Evolutionary conservation across 495 filamentous ascomycete genomes (phyloP).

Genomic region (Bryoglossum gracile): DNA sequence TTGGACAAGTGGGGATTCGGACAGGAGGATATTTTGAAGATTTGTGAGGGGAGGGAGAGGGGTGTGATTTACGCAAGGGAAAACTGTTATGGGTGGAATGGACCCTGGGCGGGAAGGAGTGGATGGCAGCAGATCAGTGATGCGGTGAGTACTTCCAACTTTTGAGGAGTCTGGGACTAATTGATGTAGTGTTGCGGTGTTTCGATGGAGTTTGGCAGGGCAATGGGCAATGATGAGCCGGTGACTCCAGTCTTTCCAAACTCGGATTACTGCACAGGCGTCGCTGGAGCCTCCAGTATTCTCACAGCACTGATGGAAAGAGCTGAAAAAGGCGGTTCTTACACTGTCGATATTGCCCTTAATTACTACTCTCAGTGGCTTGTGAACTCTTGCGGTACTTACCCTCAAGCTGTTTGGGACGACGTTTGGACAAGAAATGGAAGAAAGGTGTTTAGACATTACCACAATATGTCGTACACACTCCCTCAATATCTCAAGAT

Average conservation of each 20-base stretch:
- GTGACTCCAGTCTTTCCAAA: conserved; percentile 31
- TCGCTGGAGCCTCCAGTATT: conserved; percentile 17
- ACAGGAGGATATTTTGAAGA: conserved; percentile 37
- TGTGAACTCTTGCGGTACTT: conserved; percentile 4
- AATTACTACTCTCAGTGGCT: conserved; percentile 12
- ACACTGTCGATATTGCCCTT: conserved; percentile 9
- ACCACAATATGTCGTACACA: conserved; percentile 4
- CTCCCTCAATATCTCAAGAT: not conserved
- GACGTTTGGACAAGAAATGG: conserved; percentile 4
- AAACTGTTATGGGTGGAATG: conserved; percentile 59
- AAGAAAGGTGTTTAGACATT: conserved; percentile 2
- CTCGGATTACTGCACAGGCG: conserved; percentile 28
- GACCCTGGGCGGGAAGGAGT: conserved; percentile 39
- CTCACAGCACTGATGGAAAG: conserved; percentile 1
- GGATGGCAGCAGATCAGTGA: conserved; percentile 52
- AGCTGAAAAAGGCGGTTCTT: conserved; percentile 4
- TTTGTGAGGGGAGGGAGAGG: conserved; percentile 45
- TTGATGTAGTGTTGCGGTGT: not conserved
- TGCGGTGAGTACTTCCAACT: not conserved
- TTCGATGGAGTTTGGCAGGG: conserved; percentile 9
- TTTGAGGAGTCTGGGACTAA: not conserved
- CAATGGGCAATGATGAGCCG: conserved; percentile 14
- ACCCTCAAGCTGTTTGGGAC: conserved; percentile 5
- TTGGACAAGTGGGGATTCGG: conserved; percentile 56
- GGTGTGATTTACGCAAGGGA: conserved; percentile 62